phyloP scores from a whole-genome alignment of 192 early-diverging fungal species.

The Backusella parvicylindrica region DNA sequence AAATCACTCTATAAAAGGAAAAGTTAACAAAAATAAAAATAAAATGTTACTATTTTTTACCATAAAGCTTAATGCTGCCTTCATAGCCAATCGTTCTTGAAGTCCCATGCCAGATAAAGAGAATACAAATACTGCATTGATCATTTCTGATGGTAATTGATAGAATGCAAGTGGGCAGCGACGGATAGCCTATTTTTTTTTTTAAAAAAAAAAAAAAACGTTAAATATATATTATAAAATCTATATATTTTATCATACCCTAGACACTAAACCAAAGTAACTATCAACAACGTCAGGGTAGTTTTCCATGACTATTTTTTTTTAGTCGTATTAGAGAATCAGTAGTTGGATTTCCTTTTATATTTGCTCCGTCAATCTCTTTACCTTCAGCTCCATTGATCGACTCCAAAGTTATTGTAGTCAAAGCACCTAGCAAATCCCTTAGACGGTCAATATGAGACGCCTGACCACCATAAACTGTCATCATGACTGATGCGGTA shows the following conservation, averaged over 20 bases:
- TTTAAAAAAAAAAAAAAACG: neutral
- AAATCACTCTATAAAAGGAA: conserved; percentile 39
- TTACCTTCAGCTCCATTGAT: conserved; percentile 39
- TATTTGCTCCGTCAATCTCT: neutral
- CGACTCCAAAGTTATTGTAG: conserved; percentile 37
- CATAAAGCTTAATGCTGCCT: conserved; percentile 47
- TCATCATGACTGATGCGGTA: conserved; percentile 40
- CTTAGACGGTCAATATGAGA: conserved; percentile 25
- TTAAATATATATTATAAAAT: neutral
- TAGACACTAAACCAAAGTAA: conserved; percentile 45
- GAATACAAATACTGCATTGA: conserved; percentile 42
- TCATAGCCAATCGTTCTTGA: conserved; percentile 52
- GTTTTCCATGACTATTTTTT: conserved; percentile 48
- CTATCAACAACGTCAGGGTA: conserved; percentile 48
- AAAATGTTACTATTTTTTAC: conserved; percentile 21
- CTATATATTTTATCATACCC: conserved; percentile 34
- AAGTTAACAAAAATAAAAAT: neutral
- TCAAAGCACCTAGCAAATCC: conserved; percentile 29
- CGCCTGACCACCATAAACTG: conserved; percentile 45
- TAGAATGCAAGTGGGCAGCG: conserved; percentile 53
- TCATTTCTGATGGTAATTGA: conserved; percentile 40
- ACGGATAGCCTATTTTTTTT: conserved; percentile 36
- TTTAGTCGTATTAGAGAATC: neutral
- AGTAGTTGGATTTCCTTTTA: neutral
- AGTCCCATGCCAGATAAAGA: conserved; percentile 45